A percentile compares a stretch with the other conserved stretches of the same genome.
Conservation (phyloP, 352 stramenopile genomes). For the Phytopythium delawarense region DNA sequence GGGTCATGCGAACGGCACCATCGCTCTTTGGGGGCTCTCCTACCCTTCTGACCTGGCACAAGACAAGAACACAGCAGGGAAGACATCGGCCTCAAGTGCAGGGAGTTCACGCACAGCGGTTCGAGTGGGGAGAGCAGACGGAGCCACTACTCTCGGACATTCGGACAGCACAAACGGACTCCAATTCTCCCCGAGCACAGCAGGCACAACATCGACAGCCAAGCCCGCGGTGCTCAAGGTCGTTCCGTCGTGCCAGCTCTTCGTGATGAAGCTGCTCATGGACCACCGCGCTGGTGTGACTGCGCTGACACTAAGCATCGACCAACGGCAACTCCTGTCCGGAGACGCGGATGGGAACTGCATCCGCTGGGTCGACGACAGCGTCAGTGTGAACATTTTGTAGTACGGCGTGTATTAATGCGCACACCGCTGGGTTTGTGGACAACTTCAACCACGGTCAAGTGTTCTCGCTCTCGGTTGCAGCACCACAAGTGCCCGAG, state of each 20-base stretch:
- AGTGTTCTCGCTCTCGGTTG: background rate
- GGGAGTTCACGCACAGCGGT: slow-evolving; percentile 1
- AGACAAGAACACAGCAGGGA: slow-evolving; percentile 18
- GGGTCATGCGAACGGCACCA: slow-evolving; percentile 66
- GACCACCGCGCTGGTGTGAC: slow-evolving; percentile 64
- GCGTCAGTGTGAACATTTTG: slow-evolving; percentile 51
- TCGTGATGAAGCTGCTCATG: slow-evolving; percentile 70
- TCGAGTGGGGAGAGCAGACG: slow-evolving; percentile 5
- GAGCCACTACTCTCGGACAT: background rate
- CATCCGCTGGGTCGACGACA: slow-evolving; percentile 83
- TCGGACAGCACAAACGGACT: background rate
- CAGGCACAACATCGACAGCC: background rate
- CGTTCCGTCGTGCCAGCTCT: slow-evolving; percentile 62
- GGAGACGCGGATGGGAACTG: slow-evolving; percentile 62
- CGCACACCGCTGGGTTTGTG: background rate
- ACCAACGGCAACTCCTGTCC: slow-evolving; percentile 70
- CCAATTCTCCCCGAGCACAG: background rate
- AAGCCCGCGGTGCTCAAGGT: slow-evolving; percentile 26
- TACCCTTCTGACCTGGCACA: slow-evolving; percentile 52
- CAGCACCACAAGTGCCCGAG: background rate
- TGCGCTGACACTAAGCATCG: slow-evolving; percentile 39
- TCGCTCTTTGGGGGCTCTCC: slow-evolving; percentile 61
- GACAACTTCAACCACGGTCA: background rate
- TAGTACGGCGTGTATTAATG: slow-evolving; percentile 15
- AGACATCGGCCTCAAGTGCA: background rate